These are phyloP conservation scores for Erodium texanum DNA, from an alignment of 441 rosid genomes.

Conservation along the genomic window DNA sequence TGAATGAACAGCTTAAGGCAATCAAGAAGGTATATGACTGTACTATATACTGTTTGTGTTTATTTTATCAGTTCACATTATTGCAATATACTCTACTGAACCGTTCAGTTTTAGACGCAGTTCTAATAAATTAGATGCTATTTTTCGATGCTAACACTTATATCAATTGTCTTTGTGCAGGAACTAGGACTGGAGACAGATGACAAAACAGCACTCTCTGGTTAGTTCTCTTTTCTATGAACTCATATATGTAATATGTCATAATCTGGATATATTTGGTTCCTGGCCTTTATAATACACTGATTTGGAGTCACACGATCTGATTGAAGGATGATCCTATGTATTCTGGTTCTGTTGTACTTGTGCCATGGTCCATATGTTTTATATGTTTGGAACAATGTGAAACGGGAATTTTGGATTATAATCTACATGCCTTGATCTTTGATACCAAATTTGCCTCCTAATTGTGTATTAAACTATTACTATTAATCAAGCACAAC, in stretches of 20 bases:
- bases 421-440: not conserved
- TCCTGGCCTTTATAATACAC: not conserved
- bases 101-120: too few species aligned
- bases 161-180: constrained; percentile 33
- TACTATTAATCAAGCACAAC: not conserved
- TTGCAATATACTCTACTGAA: too few species aligned
- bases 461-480: not conserved
- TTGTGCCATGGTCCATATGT: not conserved
- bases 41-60: constrained; percentile 3
- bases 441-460: not conserved
- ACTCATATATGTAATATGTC: not conserved
- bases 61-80: too few species aligned
- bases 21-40: constrained; percentile 73
- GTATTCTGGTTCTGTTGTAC: not conserved
- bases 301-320: not conserved
- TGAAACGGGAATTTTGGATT: not conserved
- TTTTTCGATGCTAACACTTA: not conserved
- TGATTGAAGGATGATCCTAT: not conserved
- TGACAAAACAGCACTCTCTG: constrained; percentile 72
- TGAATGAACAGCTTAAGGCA: constrained; percentile 96
- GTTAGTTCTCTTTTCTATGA: constrained; percentile 32
- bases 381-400: not conserved
- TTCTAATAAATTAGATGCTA: too few species aligned
- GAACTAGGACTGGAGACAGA: constrained; percentile 86
- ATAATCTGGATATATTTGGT: not conserved